phyloP scores from a whole-genome alignment of 768 basidiomycete species.

The Phaeotremella fagi region DNA sequence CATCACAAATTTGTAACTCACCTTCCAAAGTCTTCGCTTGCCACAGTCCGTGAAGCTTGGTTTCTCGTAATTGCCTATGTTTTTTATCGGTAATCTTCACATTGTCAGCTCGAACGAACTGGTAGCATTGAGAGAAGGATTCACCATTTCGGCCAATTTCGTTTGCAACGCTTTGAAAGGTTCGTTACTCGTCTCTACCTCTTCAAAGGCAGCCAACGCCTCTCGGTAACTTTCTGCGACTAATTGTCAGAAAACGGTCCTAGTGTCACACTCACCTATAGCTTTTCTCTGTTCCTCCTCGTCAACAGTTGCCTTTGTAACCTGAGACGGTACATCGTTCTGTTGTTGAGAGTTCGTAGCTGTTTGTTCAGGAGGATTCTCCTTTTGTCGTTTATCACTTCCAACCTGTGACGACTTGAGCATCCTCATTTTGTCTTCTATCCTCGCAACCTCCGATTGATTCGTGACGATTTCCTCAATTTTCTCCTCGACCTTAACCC shows the following conservation, averaged over 20 bases:
- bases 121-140: constrained; percentile 23
- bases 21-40: constrained; percentile 14
- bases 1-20: not conserved
- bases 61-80: not conserved
- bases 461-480: no score
- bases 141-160: constrained; percentile 83
- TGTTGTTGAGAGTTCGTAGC: no score
- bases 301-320: no score
- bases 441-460: no score
- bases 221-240: not conserved
- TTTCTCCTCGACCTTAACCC: no score
- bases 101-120: no score
- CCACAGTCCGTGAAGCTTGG: constrained; percentile 3
- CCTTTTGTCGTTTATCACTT: no score
- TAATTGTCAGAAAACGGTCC: not conserved
- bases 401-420: no score
- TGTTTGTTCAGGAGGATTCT: no score
- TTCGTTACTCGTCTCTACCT: not conserved
- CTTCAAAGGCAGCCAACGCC: not conserved
- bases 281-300: not conserved
- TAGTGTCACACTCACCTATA: not conserved
- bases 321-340: no score
- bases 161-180: constrained; percentile 59
- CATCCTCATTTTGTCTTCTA: no score
- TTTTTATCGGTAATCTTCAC: not conserved